Evolutionary conservation across 2,329 filamentous ascomycete species (phyloP).

Genomic region (Verticillium alfalfae): DNA sequence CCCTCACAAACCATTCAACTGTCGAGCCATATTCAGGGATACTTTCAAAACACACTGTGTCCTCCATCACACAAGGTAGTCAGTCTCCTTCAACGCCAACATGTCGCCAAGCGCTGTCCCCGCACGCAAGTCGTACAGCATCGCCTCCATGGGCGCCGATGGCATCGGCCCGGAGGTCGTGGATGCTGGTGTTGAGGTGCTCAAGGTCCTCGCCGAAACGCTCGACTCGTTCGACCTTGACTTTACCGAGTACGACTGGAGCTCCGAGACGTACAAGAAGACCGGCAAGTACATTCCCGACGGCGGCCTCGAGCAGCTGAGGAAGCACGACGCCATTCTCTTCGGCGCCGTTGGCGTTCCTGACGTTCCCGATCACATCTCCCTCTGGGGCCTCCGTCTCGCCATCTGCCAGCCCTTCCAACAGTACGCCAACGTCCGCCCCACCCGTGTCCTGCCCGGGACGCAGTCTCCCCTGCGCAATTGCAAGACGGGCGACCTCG

Average conservation of each 20-base stretch:
- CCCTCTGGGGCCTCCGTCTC: slow-evolving; percentile 58
- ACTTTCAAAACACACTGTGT: too few relatives aligned
- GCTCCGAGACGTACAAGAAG: slow-evolving; percentile 59
- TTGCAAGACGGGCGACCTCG: slow-evolving; percentile 36
- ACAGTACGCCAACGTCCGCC: slow-evolving; percentile 62
- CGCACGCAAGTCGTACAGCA: slow-evolving; percentile 33
- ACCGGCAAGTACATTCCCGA: slow-evolving; percentile 61
- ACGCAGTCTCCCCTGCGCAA: slow-evolving; percentile 45
- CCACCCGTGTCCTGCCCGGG: slow-evolving; percentile 52
- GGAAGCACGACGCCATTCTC: slow-evolving; percentile 51
- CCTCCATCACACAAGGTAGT: too few relatives aligned
- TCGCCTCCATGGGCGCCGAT: slow-evolving; percentile 58
- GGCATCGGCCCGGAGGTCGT: slow-evolving; percentile 62
- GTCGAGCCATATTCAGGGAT: too few relatives aligned
- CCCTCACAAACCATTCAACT: too few relatives aligned
- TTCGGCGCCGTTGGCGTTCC: slow-evolving; percentile 62
- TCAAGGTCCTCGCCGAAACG: slow-evolving; percentile 46
- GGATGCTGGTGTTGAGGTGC: slow-evolving; percentile 51
- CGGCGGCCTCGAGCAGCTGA: slow-evolving; percentile 40
- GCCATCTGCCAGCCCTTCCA: slow-evolving; percentile 60
- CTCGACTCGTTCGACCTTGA: slow-evolving; percentile 54
- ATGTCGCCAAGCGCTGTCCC: slow-evolving; percentile 11
- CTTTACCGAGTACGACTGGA: slow-evolving; percentile 63
- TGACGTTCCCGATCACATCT: slow-evolving; percentile 47
- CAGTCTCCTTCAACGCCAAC: not conserved